Evolutionary conservation across 495 filamentous ascomycete genomes (phyloP), one percentile per base, ranked within the genome.

Genomic region (Platismatia glauca): DNA sequence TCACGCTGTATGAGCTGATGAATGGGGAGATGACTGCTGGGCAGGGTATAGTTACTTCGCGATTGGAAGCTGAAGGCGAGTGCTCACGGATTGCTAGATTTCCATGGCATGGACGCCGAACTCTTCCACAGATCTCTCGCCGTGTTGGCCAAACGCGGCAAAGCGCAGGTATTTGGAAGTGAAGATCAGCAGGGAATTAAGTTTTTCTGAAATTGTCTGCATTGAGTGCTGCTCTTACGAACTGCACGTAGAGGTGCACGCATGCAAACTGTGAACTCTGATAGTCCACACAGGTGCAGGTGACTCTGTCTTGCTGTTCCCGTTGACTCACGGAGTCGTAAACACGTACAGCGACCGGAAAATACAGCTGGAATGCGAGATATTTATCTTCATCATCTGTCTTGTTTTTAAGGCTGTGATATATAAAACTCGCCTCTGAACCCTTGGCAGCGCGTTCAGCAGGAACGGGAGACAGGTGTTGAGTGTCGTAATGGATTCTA

Each of bases 161-260:
- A 88, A 74, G 92, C 94, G 31, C 91, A 97, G 75, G 83, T 97
- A 16, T 97, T 98, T 78, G 93, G 93, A 24, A 74, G 67, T 43
- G 91, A 92, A 65, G 93, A 93, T 66, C 84, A 88, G 62, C 83
- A 85, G 70, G 94, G 94, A 59, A 89, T 97, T 62, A 98, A 98
- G 76, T 97, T 98, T 77, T 97, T 97, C 71, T 97, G 78, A 78
- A 34, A 18, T 0, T 18, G 12, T 7, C 50, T 31, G 27, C 50
- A 53, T 33, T 33, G 50, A 33, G 13, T 52, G 16, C 50, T 53
- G 29, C 50, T 29, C 27, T 52, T 31, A 27, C 24, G 31, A 27
- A 29, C 15, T 31, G 24, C 9, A 52, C 27, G 11, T 55, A 55
- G 27, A 55, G 52, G 27, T 55, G 11, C 3, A 27, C 27, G 20